A percentile compares a stretch with the other conserved stretches of the same genome.
phyloP scores from a whole-genome alignment of 768 basidiomycete species.

The Auriscalpium vulgare region DNA sequence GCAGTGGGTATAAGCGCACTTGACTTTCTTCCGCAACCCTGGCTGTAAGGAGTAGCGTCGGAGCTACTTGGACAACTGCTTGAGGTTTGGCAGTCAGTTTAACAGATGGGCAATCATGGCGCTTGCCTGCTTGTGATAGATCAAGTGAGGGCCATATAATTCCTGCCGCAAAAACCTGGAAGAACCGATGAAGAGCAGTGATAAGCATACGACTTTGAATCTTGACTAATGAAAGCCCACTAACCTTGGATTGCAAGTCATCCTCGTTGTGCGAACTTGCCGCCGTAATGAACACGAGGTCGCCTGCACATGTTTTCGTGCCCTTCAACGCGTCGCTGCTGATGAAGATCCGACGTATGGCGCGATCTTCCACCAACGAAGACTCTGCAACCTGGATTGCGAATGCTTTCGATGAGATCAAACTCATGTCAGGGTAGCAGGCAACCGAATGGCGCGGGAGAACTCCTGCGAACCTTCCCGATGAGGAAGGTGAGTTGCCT shows the following conservation, averaged over 20 bases:
- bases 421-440: too few relatives aligned
- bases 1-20: constrained; percentile 41
- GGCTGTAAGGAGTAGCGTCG: constrained; percentile 55
- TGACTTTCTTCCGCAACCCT: constrained; percentile 40
- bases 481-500: too few relatives aligned
- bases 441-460: too few relatives aligned
- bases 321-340: constrained; percentile 54
- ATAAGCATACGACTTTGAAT: constrained; percentile 38
- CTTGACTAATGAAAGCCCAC: constrained; percentile 8
- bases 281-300: constrained; percentile 50
- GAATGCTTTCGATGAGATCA: constrained; percentile 4
- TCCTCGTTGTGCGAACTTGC: constrained; percentile 8
- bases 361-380: constrained; percentile 26
- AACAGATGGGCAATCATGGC: constrained; percentile 9
- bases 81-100: not conserved
- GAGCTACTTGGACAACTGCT: constrained; percentile 48
- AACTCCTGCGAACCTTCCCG: too few relatives aligned
- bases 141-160: constrained; percentile 72
- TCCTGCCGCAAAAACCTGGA: constrained; percentile 36
- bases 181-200: too few relatives aligned
- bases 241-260: constrained; percentile 7
- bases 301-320: constrained; percentile 59
- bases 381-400: not conserved
- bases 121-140: constrained; percentile 47
- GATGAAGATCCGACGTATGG: constrained; percentile 54